Conservation (phyloP, 179 eudicot species). For the Gypsophila paniculata region DNA sequence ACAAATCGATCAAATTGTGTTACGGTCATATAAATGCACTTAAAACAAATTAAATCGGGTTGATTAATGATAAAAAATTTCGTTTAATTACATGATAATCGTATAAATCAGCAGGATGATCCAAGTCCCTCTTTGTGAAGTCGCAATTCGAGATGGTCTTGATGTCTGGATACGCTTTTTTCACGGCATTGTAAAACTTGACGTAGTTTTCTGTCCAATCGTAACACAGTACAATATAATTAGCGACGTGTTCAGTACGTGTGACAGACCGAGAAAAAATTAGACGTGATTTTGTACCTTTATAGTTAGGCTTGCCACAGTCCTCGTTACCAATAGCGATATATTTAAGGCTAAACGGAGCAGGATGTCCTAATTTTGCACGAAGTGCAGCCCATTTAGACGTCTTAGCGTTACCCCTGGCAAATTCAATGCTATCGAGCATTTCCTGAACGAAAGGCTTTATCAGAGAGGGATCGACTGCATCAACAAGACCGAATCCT, state of each 20-base stretch:
- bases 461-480: constrained; percentile 35
- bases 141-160: constrained; percentile 60
- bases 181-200: constrained; percentile 50
- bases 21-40: neutral
- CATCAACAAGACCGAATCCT: constrained; percentile 42
- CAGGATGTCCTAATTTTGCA: constrained; percentile 74
- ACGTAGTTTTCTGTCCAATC: constrained; percentile 48
- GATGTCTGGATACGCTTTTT: constrained; percentile 51
- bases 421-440: constrained; percentile 82
- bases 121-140: constrained; percentile 34
- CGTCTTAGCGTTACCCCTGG: constrained; percentile 52
- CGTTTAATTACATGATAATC: constrained; percentile 48
- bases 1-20: neutral
- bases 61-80: neutral
- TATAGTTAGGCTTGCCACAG: constrained; percentile 45
- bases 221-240: neutral
- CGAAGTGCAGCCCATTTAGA: constrained; percentile 83
- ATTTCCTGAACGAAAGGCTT: constrained; percentile 67
- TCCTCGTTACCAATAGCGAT: constrained; percentile 85
- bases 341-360: constrained; percentile 71
- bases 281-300: constrained; percentile 34
- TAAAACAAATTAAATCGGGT: too few relatives aligned
- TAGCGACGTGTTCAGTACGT: neutral
- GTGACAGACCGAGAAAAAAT: neutral
- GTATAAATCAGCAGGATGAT: constrained; percentile 59